These are phyloP conservation scores for Wickerhamiella pararugosa DNA, from an alignment of 1,139 yeast genomes.

Conservation along the genomic window DNA sequence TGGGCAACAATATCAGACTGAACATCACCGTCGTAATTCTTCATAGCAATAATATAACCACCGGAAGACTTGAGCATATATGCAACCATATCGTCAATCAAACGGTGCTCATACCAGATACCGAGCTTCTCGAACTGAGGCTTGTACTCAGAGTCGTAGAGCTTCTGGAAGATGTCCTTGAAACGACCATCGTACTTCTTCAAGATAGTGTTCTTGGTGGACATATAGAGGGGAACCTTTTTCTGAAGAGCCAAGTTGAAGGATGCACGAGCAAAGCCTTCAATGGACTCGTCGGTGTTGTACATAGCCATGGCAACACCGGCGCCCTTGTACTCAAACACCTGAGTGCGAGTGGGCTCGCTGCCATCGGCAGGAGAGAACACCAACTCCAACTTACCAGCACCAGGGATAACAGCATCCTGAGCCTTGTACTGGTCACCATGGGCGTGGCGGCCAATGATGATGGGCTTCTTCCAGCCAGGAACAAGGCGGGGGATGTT, in stretches of 20 bases:
- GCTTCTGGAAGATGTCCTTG: constrained; percentile 78
- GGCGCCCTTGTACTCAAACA: constrained; percentile 55
- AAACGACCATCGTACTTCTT: constrained; percentile 89
- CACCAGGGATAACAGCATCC: constrained; percentile 60
- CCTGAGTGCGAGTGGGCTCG: constrained; percentile 40
- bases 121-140: constrained; percentile 55
- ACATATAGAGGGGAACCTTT: constrained; percentile 62
- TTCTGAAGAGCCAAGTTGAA: constrained; percentile 75
- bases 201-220: constrained; percentile 89
- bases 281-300: constrained; percentile 82
- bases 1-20: constrained; percentile 95
- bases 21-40: constrained; percentile 96
- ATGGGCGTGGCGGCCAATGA: constrained; percentile 92
- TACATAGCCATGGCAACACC: constrained; percentile 93
- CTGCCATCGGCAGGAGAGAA: constrained; percentile 62
- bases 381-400: constrained; percentile 66
- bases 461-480: constrained; percentile 87
- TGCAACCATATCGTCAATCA: constrained; percentile 97
- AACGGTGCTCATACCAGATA: constrained; percentile 90
- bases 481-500: constrained; percentile 81
- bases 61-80: constrained; percentile 95
- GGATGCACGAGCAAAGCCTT: constrained; percentile 82
- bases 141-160: constrained; percentile 60
- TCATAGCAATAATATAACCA: constrained; percentile 87
- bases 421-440: constrained; percentile 96